phyloP scores from a whole-genome alignment of 257 asterid species.

The Solanum bulbocastanum region DNA sequence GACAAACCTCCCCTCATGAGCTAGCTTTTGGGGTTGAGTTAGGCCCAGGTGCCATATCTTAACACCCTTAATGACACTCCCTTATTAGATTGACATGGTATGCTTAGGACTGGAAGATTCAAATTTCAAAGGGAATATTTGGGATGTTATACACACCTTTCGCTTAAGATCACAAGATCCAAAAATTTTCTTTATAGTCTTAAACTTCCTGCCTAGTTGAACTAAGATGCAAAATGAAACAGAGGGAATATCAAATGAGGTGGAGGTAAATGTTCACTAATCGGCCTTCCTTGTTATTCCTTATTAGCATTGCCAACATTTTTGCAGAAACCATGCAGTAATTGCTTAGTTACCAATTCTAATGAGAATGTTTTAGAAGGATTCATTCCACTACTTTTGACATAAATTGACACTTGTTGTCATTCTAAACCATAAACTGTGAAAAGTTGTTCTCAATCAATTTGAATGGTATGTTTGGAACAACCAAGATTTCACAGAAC shows the following conservation, averaged over 20 bases:
- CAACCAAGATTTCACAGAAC: not conserved
- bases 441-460: not conserved
- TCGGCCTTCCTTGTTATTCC: not conserved
- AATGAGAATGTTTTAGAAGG: not conserved
- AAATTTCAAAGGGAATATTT: not conserved
- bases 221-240: not conserved
- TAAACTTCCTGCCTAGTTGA: not conserved
- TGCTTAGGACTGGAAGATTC: not conserved
- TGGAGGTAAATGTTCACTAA: not conserved
- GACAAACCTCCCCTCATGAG: no score
- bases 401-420: not conserved
- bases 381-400: not conserved
- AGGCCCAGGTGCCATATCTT: no score
- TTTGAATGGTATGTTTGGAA: not conserved
- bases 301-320: not conserved
- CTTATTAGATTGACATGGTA: not conserved
- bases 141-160: not conserved
- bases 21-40: no score
- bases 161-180: not conserved
- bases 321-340: not conserved
- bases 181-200: not conserved
- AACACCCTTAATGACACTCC: not conserved
- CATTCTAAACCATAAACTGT: not conserved
- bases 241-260: not conserved
- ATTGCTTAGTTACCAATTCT: not conserved